phyloP scores from a whole-genome alignment of 768 basidiomycete genomes.

The Russula vinacea region DNA sequence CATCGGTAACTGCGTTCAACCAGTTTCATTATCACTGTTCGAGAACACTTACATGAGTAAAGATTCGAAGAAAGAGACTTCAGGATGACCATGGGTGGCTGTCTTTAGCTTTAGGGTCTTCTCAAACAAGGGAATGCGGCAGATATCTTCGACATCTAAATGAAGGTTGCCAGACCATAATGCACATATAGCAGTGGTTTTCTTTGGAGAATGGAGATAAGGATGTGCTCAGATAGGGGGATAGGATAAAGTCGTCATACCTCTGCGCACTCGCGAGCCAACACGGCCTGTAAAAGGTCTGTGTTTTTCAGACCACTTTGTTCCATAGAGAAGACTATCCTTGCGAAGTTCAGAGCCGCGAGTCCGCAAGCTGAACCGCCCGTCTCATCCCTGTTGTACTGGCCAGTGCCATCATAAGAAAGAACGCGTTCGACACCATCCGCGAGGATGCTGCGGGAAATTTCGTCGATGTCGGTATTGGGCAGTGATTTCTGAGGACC shows the following conservation, averaged over 20 bases:
- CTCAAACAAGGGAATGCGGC: conserved; percentile 48
- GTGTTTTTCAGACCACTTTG: conserved; percentile 34
- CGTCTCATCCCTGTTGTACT: conserved; percentile 44
- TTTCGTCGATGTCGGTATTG: not conserved
- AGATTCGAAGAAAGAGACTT: conserved; percentile 40
- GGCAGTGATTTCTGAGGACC: not conserved
- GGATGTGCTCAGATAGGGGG: not conserved
- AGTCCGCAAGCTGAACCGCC: conserved; percentile 60
- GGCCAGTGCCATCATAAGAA: conserved; percentile 52
- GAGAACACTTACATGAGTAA: conserved; percentile 34
- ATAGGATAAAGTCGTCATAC: conserved; percentile 32
- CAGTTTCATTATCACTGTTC: too few species aligned
- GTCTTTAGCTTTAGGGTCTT: conserved; percentile 39
- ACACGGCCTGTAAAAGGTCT: conserved; percentile 38
- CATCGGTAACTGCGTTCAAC: not conserved
- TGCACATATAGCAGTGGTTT: too few species aligned
- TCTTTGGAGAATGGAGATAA: too few species aligned
- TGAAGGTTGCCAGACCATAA: too few species aligned
- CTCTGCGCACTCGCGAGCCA: conserved; percentile 39
- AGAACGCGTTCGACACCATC: conserved; percentile 39
- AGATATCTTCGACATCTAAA: too few species aligned
- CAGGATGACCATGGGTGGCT: conserved; percentile 41
- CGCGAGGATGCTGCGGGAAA: conserved; percentile 16
- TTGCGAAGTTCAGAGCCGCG: conserved; percentile 62
- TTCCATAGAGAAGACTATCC: conserved; percentile 45